phyloP scores from a whole-genome alignment of 371 early-diverging fungal genomes.

The Apophysomyces sp. region DNA sequence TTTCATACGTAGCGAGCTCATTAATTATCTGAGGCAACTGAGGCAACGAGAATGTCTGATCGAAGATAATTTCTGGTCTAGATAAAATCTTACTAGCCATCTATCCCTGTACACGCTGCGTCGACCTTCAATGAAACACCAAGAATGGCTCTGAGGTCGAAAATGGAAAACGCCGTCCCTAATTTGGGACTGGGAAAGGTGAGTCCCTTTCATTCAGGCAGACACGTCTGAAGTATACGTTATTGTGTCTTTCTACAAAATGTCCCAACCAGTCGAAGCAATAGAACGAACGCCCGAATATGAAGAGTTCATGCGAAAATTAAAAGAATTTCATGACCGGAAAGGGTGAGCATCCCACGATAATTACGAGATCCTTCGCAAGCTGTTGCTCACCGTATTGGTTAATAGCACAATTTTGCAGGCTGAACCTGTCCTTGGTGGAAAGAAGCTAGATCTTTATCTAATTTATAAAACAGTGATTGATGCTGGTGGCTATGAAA shows the following conservation, averaged over 20 bases:
- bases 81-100: no score
- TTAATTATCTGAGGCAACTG: no score
- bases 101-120: no score
- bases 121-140: no score
- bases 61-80: no score
- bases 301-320: slow-evolving; percentile 58
- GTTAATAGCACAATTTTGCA: slow-evolving; percentile 54
- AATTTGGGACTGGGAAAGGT: no score
- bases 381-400: not conserved
- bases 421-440: slow-evolving; percentile 73
- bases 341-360: slow-evolving; percentile 46
- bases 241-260: not conserved
- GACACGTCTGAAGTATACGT: not conserved
- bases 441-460: slow-evolving; percentile 66
- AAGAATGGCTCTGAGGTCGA: no score
- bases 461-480: slow-evolving; percentile 63
- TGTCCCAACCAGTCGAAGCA: slow-evolving; percentile 46
- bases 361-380: not conserved
- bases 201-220: not conserved
- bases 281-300: slow-evolving; percentile 66
- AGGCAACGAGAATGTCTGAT: no score
- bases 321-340: slow-evolving; percentile 59
- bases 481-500: slow-evolving; percentile 67
- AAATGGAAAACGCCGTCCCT: no score
- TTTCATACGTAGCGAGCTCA: no score